phyloP scores from a whole-genome alignment of 2,329 filamentous ascomycete species.

The Colletotrichum godetiae region DNA sequence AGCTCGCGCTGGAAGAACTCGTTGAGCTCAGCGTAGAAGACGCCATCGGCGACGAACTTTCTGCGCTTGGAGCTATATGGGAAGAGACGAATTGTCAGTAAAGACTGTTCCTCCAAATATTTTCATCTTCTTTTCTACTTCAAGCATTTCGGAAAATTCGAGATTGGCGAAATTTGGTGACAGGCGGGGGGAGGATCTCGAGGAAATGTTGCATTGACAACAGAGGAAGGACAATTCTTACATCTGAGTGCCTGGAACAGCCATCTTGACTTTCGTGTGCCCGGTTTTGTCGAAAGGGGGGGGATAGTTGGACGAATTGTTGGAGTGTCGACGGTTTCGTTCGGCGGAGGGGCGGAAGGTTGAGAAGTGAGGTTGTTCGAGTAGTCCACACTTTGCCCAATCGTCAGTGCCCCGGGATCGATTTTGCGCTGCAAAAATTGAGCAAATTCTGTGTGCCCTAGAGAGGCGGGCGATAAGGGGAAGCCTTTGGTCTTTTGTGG shows the following conservation, averaged over 20 bases:
- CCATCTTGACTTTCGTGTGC: slow-evolving; percentile 62
- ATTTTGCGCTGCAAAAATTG: slow-evolving; percentile 13
- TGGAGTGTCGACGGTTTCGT: slow-evolving; percentile 49
- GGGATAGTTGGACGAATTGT: slow-evolving; percentile 45
- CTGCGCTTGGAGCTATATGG: slow-evolving; percentile 83
- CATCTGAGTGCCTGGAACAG: slow-evolving; percentile 72
- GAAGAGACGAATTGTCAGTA: slow-evolving; percentile 30
- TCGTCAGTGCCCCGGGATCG: slow-evolving; percentile 10
- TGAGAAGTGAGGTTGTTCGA: slow-evolving; percentile 33
- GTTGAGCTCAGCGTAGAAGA: slow-evolving; percentile 99
- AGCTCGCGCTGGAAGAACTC: slow-evolving; percentile 99
- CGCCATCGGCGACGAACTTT: slow-evolving; percentile 97
- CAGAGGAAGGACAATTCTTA: slow-evolving; percentile 53
- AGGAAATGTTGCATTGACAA: neutral
- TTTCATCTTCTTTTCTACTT: neutral
- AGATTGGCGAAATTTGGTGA: slow-evolving; percentile 19
- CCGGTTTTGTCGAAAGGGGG: slow-evolving; percentile 34
- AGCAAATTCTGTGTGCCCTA: slow-evolving; percentile 14
- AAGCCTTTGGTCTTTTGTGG: slow-evolving; percentile 5
- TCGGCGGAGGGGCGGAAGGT: slow-evolving; percentile 39
- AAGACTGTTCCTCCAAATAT: neutral
- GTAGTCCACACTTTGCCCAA: slow-evolving; percentile 7
- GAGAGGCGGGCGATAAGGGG: slow-evolving; percentile 8
- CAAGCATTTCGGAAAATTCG: neutral
- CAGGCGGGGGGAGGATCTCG: neutral